phyloP scores from a whole-genome alignment of 441 rosid genomes.

The Aleurites moluccanus region DNA sequence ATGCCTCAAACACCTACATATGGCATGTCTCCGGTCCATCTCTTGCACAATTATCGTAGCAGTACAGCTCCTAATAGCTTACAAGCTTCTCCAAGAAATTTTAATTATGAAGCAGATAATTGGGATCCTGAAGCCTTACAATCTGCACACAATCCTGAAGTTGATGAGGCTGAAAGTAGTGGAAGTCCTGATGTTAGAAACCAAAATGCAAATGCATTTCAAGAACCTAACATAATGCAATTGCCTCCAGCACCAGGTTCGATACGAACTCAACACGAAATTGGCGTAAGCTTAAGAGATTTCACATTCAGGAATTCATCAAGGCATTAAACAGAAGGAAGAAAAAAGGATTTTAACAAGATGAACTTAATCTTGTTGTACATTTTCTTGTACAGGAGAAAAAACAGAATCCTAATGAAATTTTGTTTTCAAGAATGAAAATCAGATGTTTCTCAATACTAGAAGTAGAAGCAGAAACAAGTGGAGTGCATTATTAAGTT shows the following conservation, averaged over 20 bases:
- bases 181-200: slow-evolving; percentile 25
- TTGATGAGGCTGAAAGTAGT: slow-evolving; percentile 18
- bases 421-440: too few species aligned
- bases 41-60: slow-evolving; percentile 48
- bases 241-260: slow-evolving; percentile 41
- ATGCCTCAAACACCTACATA: slow-evolving; percentile 63
- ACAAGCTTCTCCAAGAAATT: slow-evolving; percentile 46
- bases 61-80: slow-evolving; percentile 51
- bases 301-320: slow-evolving; percentile 49
- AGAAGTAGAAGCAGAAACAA: too few species aligned
- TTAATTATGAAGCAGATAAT: slow-evolving; percentile 34
- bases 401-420: background rate
- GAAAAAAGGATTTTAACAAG: background rate
- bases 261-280: slow-evolving; percentile 42
- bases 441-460: too few species aligned
- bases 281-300: slow-evolving; percentile 31
- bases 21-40: slow-evolving; percentile 83
- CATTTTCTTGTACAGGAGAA: slow-evolving; percentile 29
- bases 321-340: background rate
- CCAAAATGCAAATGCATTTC: slow-evolving; percentile 12
- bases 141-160: slow-evolving; percentile 35
- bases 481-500: too few species aligned
- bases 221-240: slow-evolving; percentile 27
- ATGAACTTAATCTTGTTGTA: slow-evolving; percentile 1
- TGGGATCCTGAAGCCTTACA: slow-evolving; percentile 53